Conservation (phyloP, 148 eudicot species). For the Limonium bicolor region DNA sequence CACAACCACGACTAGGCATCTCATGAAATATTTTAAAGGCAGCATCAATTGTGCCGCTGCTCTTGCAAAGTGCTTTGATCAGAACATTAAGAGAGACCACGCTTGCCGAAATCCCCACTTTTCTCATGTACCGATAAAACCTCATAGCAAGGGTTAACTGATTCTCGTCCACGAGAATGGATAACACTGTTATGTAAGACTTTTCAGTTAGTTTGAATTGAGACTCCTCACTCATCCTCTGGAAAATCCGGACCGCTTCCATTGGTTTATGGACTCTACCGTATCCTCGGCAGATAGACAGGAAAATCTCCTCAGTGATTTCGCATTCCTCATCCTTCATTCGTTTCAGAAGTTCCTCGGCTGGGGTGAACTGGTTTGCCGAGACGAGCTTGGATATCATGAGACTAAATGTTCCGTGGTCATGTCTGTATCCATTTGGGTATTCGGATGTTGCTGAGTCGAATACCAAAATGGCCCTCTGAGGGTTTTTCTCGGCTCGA, state of each 20-base stretch:
- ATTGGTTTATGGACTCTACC: slow-evolving; percentile 83
- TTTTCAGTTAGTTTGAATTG: slow-evolving; percentile 38
- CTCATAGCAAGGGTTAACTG: slow-evolving; percentile 52
- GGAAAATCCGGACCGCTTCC: slow-evolving; percentile 60
- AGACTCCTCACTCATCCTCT: slow-evolving; percentile 53
- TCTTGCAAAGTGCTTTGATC: slow-evolving; percentile 82
- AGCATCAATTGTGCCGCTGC: slow-evolving; percentile 48
- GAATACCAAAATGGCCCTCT: slow-evolving; percentile 49
- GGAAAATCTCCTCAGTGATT: slow-evolving; percentile 40
- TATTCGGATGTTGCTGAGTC: slow-evolving; percentile 83
- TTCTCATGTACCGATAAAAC: slow-evolving; percentile 68
- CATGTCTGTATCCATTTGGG: slow-evolving; percentile 63
- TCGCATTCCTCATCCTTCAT: slow-evolving; percentile 74
- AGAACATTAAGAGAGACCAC: slow-evolving; percentile 73
- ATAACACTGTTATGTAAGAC: slow-evolving; percentile 58
- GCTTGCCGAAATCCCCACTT: slow-evolving; percentile 45
- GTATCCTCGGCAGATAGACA: slow-evolving; percentile 63
- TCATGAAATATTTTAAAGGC: slow-evolving; percentile 58
- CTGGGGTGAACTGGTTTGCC: slow-evolving; percentile 51
- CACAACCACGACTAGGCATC: slow-evolving; percentile 65
- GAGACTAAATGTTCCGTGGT: slow-evolving; percentile 43
- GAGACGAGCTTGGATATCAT: slow-evolving; percentile 65
- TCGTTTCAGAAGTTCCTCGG: slow-evolving; percentile 60
- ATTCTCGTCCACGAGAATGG: slow-evolving; percentile 71
- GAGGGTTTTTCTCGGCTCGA: slow-evolving; percentile 52